Evolutionary conservation across 2,329 filamentous ascomycete species (phyloP), one percentile per base, ranked within the genome.

Genomic region (Clonostachys chloroleuca): DNA sequence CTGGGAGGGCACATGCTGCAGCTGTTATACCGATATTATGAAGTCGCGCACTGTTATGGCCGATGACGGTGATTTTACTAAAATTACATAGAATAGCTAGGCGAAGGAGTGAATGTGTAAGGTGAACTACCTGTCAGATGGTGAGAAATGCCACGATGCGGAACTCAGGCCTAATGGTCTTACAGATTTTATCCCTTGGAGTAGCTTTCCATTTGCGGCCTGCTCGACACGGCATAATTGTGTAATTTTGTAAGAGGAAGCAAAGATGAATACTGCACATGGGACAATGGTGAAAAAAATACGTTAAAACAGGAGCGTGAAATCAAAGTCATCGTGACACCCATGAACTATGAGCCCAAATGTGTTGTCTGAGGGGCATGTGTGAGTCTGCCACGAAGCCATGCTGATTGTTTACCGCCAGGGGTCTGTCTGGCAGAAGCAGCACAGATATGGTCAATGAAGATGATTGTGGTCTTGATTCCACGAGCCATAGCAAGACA

Each of bases 251-350:
- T 62, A 55, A 43, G 66, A 33, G 0, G 66, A 63, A 2, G 65
- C 45, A 1, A 63, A 51, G 13, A 72, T 51, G 37, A 76, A 73
- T 0, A 72, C 46, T 2, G 63, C 52, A 1, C 66, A 57, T 0
- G 74, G 74, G 3, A 72, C 55, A 10, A 75, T 61, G 2, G 66
- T 64, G n/a, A 78, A 62, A 43, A 77, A 64, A 5, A 74, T 59
- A 16, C 68, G 62, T 54, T 77, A 74, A 46, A 79, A 77, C 30
- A 63, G 65, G 44, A 77, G 57, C 1, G 74, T 78, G 48, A 77
- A 76, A 54, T 77, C 74, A 47, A 78, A 78, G 48, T 73, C 67
- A 44, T 60, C 66, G 24, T 9, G 24, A 30, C 24, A 30, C 9
- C 24, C 24, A 30, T 30, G 24, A 30, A 30, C 24, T 30, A 30